Evolutionary conservation across 306 rosid species (phyloP).

Genomic region (Cyclanthera cordifolia): DNA sequence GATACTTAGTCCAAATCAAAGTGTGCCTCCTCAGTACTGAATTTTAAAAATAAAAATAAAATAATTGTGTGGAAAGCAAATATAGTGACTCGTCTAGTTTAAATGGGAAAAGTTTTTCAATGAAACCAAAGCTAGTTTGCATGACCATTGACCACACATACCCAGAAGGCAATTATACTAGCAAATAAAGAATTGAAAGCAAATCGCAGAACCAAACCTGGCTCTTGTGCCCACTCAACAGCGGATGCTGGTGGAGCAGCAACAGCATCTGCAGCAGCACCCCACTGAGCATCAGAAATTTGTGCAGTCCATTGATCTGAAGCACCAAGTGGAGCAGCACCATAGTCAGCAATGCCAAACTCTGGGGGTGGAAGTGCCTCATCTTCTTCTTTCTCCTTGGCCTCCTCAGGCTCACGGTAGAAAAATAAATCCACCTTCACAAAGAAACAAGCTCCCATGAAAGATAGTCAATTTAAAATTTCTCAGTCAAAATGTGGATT

Average conservation of each 20-base stretch:
- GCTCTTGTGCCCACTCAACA: conserved; percentile 23
- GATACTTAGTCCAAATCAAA: no score
- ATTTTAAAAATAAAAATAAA: no score
- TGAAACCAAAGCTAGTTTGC: background rate
- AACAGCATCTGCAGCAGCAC: conserved; percentile 16
- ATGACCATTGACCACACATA: no score
- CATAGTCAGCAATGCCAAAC: conserved; percentile 40
- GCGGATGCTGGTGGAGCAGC: conserved; percentile 16
- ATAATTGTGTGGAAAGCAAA: background rate
- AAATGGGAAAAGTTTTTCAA: background rate
- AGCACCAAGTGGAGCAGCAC: conserved; percentile 21
- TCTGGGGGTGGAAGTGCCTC: conserved; percentile 37
- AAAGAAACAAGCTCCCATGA: background rate
- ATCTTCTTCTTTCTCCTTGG: conserved; percentile 58
- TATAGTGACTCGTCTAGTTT: background rate
- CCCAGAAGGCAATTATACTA: no score
- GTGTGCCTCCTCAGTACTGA: no score
- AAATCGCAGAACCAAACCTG: conserved; percentile 15
- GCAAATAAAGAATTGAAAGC: background rate
- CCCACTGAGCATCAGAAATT: conserved; percentile 29
- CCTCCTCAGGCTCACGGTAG: conserved; percentile 84
- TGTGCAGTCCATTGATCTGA: conserved; percentile 36
- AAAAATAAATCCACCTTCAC: conserved; percentile 73
- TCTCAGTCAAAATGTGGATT: background rate
- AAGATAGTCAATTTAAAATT: background rate